Evolutionary conservation across 495 filamentous ascomycete genomes (phyloP), one percentile per base, ranked within the genome.

Genomic region (Jackrogersella minutella): DNA sequence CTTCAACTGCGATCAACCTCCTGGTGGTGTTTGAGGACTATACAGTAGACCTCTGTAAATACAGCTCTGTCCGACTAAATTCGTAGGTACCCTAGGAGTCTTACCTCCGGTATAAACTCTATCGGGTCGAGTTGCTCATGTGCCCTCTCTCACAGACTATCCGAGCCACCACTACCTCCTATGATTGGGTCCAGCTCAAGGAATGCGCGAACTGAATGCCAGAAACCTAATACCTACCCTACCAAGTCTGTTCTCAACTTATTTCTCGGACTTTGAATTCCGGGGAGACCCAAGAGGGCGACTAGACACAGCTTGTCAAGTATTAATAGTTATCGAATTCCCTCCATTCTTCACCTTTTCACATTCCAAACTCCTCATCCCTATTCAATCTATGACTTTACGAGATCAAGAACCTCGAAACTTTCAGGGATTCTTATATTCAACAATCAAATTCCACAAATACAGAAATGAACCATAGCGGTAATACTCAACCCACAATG

Each of bases 201-300:
- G 40, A 8, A 11, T 34, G n/a, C 5, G 37, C 28, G 17, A 66
- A 50, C 56, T 51, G 41, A 60, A 60, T 55, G 31, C n/a, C 50
- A 34, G 22, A 11, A 49, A 47, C 37, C n/a, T n/a, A 47, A 5
- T 13, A 55, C 17, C 22, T 19, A 53, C 0, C 17, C 22, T 19
- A 53, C 0, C 39, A 49, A 8, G 26, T 26, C 37, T 34, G 9
- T 33, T 55, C 41, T 26, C 33, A 34, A n/a, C 13, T 21, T 8
- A 5, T 51, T 36, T 37, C 61, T 26, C 24, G n/a, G n/a, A n/a
- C n/a, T n/a, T n/a, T n/a, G n/a, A n/a, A n/a, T n/a, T n/a, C n/a
- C n/a, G n/a, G n/a, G n/a, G n/a, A n/a, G n/a, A n/a, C 21, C 26
- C 8, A 13, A 30, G 28, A 54, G 4, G n/a, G 30, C 43, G 33